Conservation (phyloP, 31 red algal species). For the Porphyra umbilicalis region DNA sequence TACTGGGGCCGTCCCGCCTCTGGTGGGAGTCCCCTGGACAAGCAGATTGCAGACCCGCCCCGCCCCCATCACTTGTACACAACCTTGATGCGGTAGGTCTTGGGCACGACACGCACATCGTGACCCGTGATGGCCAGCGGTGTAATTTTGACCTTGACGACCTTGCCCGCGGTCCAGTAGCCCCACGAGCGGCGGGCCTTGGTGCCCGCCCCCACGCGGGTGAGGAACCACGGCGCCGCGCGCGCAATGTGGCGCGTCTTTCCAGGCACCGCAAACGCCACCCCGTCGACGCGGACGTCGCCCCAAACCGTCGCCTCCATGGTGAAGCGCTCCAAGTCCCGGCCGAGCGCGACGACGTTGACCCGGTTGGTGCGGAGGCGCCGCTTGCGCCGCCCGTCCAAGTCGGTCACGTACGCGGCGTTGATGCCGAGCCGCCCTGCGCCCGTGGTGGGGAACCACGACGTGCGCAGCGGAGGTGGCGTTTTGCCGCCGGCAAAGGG, state of each 20-base stretch:
- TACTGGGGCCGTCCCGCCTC: no score
- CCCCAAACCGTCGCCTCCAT: not conserved
- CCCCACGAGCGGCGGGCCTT: not conserved
- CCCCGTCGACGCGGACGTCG: not conserved
- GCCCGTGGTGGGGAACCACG: not conserved
- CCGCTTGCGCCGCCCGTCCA: not conserved
- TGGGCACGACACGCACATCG: not conserved
- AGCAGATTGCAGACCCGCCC: no score
- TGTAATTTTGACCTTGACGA: not conserved
- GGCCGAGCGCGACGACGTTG: not conserved
- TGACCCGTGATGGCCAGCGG: not conserved
- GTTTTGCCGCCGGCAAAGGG: not conserved
- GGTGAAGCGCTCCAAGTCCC: not conserved
- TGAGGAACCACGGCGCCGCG: not conserved
- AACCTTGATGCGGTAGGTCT: not conserved
- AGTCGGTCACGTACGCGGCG: not conserved
- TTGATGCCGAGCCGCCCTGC: not conserved
- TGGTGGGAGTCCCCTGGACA: no score
- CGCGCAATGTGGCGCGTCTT: not conserved
- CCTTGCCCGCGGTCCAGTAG: not conserved
- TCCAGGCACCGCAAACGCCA: not conserved
- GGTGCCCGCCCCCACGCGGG: not conserved
- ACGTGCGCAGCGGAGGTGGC: not conserved
- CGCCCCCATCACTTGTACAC: no score
- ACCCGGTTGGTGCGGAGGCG: not conserved